Evolutionary conservation across 306 rosid species (phyloP).

Genomic region (Hippophae gyantsensis): DNA sequence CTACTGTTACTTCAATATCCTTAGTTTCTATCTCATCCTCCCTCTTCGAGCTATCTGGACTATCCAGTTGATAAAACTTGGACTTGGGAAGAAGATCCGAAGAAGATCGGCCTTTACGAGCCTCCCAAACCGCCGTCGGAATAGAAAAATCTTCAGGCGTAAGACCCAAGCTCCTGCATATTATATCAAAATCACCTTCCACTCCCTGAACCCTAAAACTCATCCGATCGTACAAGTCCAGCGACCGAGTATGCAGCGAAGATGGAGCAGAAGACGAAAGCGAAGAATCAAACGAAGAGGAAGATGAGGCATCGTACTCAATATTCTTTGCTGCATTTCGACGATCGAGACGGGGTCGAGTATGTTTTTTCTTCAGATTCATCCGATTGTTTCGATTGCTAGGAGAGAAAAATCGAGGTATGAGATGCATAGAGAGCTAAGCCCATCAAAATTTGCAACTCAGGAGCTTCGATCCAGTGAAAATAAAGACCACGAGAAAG

Average conservation of each 20-base stretch:
- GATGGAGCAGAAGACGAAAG: conserved; percentile 10
- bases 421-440: conserved; percentile 38
- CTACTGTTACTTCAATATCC: conserved; percentile 16
- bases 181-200: conserved; percentile 58
- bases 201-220: conserved; percentile 72
- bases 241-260: conserved; percentile 50
- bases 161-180: conserved; percentile 50
- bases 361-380: conserved; percentile 39
- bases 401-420: conserved; percentile 43
- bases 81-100: conserved; percentile 50
- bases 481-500: neutral
- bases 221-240: conserved; percentile 44
- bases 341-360: conserved; percentile 64
- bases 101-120: conserved; percentile 41
- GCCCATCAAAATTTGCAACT: conserved; percentile 41
- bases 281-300: conserved; percentile 36
- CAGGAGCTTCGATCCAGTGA: conserved; percentile 12
- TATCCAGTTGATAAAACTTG: conserved; percentile 20
- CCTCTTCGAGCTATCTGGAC: conserved; percentile 10
- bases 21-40: conserved; percentile 16
- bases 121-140: conserved; percentile 60
- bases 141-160: conserved; percentile 69
- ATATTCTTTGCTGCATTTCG: conserved; percentile 61
- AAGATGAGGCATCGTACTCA: conserved; percentile 52
- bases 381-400: conserved; percentile 23